Evolutionary conservation across 495 filamentous ascomycete species (phyloP), one percentile per base, ranked within the genome.

Genomic region (Aspergillus homomorphus): DNA sequence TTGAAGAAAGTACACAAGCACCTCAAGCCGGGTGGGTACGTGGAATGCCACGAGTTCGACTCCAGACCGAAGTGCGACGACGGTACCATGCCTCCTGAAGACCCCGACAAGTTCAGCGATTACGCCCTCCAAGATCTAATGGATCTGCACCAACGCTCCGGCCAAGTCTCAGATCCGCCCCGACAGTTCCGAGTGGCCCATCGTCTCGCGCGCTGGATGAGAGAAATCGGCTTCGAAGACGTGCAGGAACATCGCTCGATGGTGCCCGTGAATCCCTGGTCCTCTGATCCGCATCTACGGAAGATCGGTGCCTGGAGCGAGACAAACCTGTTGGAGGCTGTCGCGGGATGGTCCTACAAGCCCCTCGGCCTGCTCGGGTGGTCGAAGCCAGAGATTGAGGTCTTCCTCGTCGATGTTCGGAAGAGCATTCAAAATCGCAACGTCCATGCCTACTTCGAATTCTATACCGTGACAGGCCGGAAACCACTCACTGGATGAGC

Each of bases 21-120:
- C 53, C 75, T 84, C 20, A 79, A 81, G 60, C 84, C 86, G 0
- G 85, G 85, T n/a, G 85, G 84, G 30, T 89, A 80, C 67, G 69
- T 88, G 45, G 86, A 89, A 68, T 79, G 79, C 56, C 83, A 88
- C 58, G 87, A 90, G 58, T 60, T 84, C 23, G 77, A 82, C 53
- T 73, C 73, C n/a, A 74, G 73, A n/a, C 78, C 79, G 4, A 66
- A 69, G 53, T 86, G 82, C 61, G 86, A 89, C 60, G 86, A 89
- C 57, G 80, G 71, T 10, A 84, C 82, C 4, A 79, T 89, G 73
- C 75, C 77, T 1, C 74, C 74, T 1, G 66, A 69, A 43, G 70
- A 77, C 45, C 70, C 70, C 24, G 74, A 78, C 38, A 72, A 72
- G 24, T 77, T 67, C 57, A 73, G 76, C 41, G 57, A 67, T 33